phyloP scores from a whole-genome alignment of 2,329 filamentous ascomycete genomes.

The Fusarium coffeatum region DNA sequence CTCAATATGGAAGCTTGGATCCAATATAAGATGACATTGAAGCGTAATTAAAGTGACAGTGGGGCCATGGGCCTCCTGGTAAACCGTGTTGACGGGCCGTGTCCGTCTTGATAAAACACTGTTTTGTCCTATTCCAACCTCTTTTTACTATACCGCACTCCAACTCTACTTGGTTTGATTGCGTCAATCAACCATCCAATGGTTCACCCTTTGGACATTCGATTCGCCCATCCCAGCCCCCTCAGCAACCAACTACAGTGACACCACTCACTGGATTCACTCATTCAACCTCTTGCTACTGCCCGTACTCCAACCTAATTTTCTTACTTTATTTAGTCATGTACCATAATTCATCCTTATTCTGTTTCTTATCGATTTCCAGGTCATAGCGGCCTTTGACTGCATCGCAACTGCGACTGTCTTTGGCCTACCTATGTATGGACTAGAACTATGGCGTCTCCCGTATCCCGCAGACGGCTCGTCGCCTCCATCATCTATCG shows the following conservation, averaged over 20 bases:
- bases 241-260: slow-evolving; percentile 30
- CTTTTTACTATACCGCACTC: slow-evolving; percentile 9
- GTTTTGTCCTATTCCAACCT: slow-evolving; percentile 25
- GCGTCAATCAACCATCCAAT: slow-evolving; percentile 28
- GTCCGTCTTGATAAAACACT: neutral
- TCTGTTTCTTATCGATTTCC: slow-evolving; percentile 27
- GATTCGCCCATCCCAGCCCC: slow-evolving; percentile 42
- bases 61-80: neutral
- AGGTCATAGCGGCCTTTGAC: slow-evolving; percentile 19
- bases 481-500: slow-evolving; percentile 86
- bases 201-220: slow-evolving; percentile 38
- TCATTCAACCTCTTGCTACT: slow-evolving; percentile 28
- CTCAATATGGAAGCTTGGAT: neutral
- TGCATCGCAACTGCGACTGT: slow-evolving; percentile 10
- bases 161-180: slow-evolving; percentile 18
- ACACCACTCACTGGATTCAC: slow-evolving; percentile 31
- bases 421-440: slow-evolving; percentile 10
- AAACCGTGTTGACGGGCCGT: slow-evolving; percentile 15
- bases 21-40: neutral
- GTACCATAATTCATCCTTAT: slow-evolving; percentile 32
- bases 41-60: slow-evolving; percentile 24
- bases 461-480: slow-evolving; percentile 60
- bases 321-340: slow-evolving; percentile 44
- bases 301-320: neutral
- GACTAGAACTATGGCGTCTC: slow-evolving; percentile 42